Evolutionary conservation across 345 rosid species (phyloP).

Genomic region (Arabis hirsuta): DNA sequence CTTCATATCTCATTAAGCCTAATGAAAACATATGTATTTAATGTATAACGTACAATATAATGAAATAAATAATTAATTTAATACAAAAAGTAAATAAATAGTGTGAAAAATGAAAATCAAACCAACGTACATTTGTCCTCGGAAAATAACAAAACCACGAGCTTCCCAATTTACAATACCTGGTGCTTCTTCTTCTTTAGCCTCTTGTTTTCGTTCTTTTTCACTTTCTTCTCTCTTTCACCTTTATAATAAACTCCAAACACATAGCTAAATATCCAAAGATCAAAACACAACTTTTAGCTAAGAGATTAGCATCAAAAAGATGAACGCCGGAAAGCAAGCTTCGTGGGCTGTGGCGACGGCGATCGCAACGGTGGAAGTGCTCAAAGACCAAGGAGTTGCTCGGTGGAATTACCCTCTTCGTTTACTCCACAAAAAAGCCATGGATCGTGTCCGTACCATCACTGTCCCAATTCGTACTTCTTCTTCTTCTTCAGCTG

Average conservation of each 20-base stretch:
- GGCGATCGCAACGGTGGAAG: conserved; percentile 69
- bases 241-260: conserved; percentile 16
- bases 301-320: neutral
- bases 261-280: conserved; percentile 20
- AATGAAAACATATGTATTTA: too few relatives aligned
- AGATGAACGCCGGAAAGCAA: conserved; percentile 42
- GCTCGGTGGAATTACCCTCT: conserved; percentile 69
- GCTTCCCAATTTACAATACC: neutral
- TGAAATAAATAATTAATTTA: neutral
- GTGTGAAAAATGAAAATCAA: neutral
- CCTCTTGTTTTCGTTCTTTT: conserved; percentile 22
- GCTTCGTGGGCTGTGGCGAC: conserved; percentile 60
- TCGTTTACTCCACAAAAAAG: conserved; percentile 51
- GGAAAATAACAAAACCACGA: conserved; percentile 30
- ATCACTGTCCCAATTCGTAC: conserved; percentile 29
- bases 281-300: neutral
- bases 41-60: too few relatives aligned
- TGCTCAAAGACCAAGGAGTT: conserved; percentile 71
- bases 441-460: conserved; percentile 46
- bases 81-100: neutral
- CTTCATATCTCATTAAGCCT: too few relatives aligned
- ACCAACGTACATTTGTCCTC: neutral
- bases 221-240: too few relatives aligned
- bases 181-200: conserved; percentile 15
- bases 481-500: conserved; percentile 38